These are phyloP conservation scores for Scutellaria minor DNA, from an alignment of 257 asterid genomes.

Conservation along the genomic window DNA sequence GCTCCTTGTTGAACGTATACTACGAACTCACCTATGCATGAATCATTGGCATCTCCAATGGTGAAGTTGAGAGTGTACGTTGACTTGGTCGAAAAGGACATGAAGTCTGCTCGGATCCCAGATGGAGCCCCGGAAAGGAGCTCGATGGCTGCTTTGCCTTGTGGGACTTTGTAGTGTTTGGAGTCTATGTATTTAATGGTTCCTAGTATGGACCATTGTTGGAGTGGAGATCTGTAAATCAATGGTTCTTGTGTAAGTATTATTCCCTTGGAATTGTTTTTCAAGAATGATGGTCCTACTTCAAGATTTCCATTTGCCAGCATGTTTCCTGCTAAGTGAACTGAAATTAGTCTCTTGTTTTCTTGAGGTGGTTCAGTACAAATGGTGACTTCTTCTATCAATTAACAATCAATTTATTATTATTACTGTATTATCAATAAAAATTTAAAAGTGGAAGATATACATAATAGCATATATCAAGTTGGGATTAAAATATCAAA, in stretches of 20 bases:
- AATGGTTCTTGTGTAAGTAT: constrained; percentile 14
- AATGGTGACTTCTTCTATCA: no score
- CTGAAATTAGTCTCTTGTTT: background rate
- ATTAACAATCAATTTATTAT: no score
- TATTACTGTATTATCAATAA: no score
- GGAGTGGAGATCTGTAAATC: no score
- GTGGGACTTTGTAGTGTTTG: background rate
- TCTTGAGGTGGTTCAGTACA: no score
- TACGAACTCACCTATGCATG: constrained; percentile 33
- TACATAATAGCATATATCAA: no score
- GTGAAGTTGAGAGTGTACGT: constrained; percentile 37
- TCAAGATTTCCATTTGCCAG: constrained; percentile 41
- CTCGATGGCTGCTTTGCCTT: constrained; percentile 43
- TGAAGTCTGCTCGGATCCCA: no score
- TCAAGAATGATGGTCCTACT: constrained; percentile 38
- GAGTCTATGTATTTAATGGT: constrained; percentile 36
- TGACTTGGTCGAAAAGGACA: background rate
- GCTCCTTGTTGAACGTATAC: constrained; percentile 27
- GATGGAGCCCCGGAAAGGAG: constrained; percentile 30
- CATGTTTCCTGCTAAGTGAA: background rate
- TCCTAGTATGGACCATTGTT: constrained; percentile 28
- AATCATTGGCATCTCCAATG: constrained; percentile 40
- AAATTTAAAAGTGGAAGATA: no score
- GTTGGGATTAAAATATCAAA: no score
- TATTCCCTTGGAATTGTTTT: constrained; percentile 36